Evolutionary conservation across 2,329 filamentous ascomycete species (phyloP).

Genomic region (Calonectria multiphialidica): DNA sequence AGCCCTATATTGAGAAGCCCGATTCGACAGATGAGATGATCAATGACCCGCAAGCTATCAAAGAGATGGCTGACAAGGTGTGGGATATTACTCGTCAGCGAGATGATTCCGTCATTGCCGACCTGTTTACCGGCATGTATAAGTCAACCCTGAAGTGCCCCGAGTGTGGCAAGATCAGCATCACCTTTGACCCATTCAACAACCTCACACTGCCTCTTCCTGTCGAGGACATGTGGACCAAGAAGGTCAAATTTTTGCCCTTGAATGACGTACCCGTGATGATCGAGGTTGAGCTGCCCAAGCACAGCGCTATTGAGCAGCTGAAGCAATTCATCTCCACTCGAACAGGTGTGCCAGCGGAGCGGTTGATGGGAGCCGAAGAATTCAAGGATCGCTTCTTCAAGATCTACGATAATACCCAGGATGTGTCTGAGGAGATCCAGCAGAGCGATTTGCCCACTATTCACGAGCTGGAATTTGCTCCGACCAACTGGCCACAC

Average conservation of each 20-base stretch:
- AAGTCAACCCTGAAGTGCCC: slow-evolving; percentile 97
- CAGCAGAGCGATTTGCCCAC: slow-evolving; percentile 73
- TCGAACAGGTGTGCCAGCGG: slow-evolving; percentile 72
- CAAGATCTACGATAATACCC: slow-evolving; percentile 81
- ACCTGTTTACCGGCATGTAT: slow-evolving; percentile 97
- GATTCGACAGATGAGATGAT: slow-evolving; percentile 98
- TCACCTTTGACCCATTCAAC: slow-evolving; percentile 98
- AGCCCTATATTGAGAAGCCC: slow-evolving; percentile 97
- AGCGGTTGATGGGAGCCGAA: slow-evolving; percentile 83
- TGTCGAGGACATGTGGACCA: slow-evolving; percentile 84
- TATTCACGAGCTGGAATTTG: slow-evolving; percentile 81
- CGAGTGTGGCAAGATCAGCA: slow-evolving; percentile 92
- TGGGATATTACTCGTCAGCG: slow-evolving; percentile 93
- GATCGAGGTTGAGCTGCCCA: slow-evolving; percentile 84
- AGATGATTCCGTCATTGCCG: slow-evolving; percentile 95
- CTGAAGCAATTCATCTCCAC: slow-evolving; percentile 79
- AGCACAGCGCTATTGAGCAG: slow-evolving; percentile 75
- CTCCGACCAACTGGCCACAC: slow-evolving; percentile 82
- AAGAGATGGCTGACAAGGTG: slow-evolving; percentile 86
- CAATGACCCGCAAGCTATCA: slow-evolving; percentile 82
- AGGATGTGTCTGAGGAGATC: slow-evolving; percentile 80
- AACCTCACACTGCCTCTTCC: slow-evolving; percentile 93
- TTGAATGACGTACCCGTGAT: slow-evolving; percentile 77
- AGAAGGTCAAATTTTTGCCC: slow-evolving; percentile 82
- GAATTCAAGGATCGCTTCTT: slow-evolving; percentile 89